Conservation (phyloP, 2,329 filamentous ascomycete species). For the Epichloe gansuensis region DNA sequence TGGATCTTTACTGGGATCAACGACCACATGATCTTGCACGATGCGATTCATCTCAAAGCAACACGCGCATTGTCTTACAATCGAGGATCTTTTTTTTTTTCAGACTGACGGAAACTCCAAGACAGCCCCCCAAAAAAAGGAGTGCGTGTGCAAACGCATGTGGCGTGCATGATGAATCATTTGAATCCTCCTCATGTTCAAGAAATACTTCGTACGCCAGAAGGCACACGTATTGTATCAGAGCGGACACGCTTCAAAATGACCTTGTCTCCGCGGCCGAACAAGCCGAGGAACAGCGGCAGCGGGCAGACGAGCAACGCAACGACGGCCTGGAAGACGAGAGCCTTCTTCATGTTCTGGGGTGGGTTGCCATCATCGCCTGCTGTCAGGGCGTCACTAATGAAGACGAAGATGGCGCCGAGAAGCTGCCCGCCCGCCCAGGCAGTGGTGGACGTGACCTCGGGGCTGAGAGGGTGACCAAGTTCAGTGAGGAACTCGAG, state of each 20-base stretch:
- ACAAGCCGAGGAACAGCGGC: conserved; percentile 56
- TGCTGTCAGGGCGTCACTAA: conserved; percentile 63
- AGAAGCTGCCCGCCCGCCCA: conserved; percentile 82
- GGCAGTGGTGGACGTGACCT: conserved; percentile 69
- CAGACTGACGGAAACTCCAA: no score
- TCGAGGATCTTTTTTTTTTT: no score
- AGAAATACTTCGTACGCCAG: not conserved
- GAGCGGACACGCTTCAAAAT: conserved; percentile 36
- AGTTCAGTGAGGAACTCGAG: conserved; percentile 83
- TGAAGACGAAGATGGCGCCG: conserved; percentile 72
- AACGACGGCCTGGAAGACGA: conserved; percentile 71
- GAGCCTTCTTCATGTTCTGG: conserved; percentile 57
- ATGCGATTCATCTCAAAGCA: no score
- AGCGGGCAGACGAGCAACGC: conserved; percentile 52
- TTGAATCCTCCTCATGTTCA: not conserved
- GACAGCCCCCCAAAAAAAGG: not conserved
- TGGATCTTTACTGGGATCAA: no score
- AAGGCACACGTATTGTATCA: conserved; percentile 21
- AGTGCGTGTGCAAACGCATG: not conserved
- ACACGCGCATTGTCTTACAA: no score
- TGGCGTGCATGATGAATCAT: no score
- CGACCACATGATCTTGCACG: no score
- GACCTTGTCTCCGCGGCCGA: conserved; percentile 46
- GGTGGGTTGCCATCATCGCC: conserved; percentile 43
- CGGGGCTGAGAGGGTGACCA: conserved; percentile 75